A percentile compares a stretch with the other conserved stretches of the same genome.
phyloP scores from a whole-genome alignment of 2,329 filamentous ascomycete species.

The Fusarium torreyae region DNA sequence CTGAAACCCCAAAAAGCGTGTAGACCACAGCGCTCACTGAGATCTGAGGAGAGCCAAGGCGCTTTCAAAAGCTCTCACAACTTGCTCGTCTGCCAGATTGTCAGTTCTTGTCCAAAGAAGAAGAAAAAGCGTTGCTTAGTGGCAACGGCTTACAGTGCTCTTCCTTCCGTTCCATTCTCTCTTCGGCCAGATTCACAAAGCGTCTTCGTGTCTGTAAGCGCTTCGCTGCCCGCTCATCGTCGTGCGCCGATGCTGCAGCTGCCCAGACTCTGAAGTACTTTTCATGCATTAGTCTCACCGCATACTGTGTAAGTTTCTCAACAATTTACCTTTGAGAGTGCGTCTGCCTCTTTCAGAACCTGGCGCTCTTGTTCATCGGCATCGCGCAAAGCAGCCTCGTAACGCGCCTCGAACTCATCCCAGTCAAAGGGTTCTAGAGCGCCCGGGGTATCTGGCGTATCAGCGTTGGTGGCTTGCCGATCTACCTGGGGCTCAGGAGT shows the following conservation, averaged over 20 bases:
- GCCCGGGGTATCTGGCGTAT: conserved; percentile 66
- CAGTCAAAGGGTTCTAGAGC: conserved; percentile 77
- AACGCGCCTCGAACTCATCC: conserved; percentile 80
- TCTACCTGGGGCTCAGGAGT: conserved; percentile 59
- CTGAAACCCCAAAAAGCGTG: conserved; percentile 1
- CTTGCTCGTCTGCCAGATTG: conserved; percentile 61
- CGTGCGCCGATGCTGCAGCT: conserved; percentile 77
- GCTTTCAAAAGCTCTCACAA: conserved; percentile 74
- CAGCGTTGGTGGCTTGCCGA: conserved; percentile 51
- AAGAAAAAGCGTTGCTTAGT: not conserved
- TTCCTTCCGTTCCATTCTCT: conserved; percentile 79
- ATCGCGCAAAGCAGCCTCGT: conserved; percentile 74
- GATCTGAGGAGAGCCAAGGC: conserved; percentile 69
- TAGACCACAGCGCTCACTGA: conserved; percentile 44
- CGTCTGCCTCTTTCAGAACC: conserved; percentile 76
- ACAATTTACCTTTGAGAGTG: conserved; percentile 72
- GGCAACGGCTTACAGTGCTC: conserved; percentile 77
- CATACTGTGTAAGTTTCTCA: not conserved
- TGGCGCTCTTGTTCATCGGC: conserved; percentile 75
- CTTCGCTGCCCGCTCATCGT: conserved; percentile 83
- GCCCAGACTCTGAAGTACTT: conserved; percentile 89
- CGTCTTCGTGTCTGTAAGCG: conserved; percentile 84
- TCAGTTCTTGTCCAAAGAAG: conserved; percentile 32
- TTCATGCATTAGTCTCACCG: conserved; percentile 3
- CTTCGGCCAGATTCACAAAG: conserved; percentile 82